These are phyloP conservation scores for Medicago lupulina DNA, from an alignment of 306 rosid genomes.

Conservation along the genomic window DNA sequence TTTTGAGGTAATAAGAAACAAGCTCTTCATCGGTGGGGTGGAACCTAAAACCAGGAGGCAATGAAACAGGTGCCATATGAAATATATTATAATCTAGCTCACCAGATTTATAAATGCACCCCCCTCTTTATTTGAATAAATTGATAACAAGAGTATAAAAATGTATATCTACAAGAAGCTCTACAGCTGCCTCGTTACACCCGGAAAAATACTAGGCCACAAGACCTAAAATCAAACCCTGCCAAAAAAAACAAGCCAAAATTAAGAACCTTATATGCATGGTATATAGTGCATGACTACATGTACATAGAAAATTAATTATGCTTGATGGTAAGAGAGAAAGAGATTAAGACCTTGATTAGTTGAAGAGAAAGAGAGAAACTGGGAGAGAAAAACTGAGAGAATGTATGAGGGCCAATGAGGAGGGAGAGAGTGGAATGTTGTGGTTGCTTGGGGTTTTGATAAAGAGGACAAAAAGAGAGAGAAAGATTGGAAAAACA, in stretches of 20 bases:
- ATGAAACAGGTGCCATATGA: slow-evolving; percentile 90
- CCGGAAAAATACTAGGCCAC: slow-evolving; percentile 29
- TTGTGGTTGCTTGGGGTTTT: slow-evolving; percentile 78
- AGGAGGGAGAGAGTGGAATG: slow-evolving; percentile 49
- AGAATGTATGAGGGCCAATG: slow-evolving; percentile 39
- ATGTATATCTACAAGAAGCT: neutral
- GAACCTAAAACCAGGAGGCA: slow-evolving; percentile 98
- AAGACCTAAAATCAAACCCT: slow-evolving; percentile 41
- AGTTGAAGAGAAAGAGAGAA: slow-evolving; percentile 20
- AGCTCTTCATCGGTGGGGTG: slow-evolving; percentile 98
- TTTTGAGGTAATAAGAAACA: slow-evolving; percentile 86
- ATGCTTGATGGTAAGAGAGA: neutral
- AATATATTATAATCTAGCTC: neutral
- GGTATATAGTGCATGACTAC: neutral
- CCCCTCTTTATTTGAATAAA: slow-evolving; percentile 40
- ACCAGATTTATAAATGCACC: slow-evolving; percentile 23
- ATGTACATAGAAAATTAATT: neutral
- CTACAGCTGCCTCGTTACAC: slow-evolving; percentile 31
- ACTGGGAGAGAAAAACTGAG: slow-evolving; percentile 28
- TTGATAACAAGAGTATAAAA: neutral
- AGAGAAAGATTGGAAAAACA: slow-evolving; percentile 37
- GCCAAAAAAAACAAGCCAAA: neutral
- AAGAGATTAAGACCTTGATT: slow-evolving; percentile 39
- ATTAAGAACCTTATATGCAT: slow-evolving; percentile 5
- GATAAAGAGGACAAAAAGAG: slow-evolving; percentile 77